phyloP scores from a whole-genome alignment of 2,329 filamentous ascomycete species.

The Ustulina deusta region DNA sequence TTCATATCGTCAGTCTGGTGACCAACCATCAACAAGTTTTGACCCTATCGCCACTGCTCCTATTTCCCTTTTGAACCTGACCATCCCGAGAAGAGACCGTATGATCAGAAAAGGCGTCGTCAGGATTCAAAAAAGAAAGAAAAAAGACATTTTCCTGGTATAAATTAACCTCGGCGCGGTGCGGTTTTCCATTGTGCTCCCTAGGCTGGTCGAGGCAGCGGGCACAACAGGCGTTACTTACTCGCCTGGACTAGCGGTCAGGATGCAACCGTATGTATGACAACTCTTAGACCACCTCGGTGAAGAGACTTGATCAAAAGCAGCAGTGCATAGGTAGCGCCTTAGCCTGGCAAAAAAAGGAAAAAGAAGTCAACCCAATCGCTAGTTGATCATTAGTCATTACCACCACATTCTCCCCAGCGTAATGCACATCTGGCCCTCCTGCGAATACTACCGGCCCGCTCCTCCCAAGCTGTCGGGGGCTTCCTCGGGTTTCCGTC shows the following conservation, averaged over 20 bases:
- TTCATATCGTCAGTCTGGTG: constrained; percentile 3
- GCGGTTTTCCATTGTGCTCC: background rate
- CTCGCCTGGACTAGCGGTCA: too few relatives aligned
- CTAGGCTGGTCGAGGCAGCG: background rate
- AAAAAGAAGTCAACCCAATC: constrained; percentile 16
- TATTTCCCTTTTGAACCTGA: background rate
- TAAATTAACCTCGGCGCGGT: background rate
- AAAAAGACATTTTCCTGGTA: constrained; percentile 1
- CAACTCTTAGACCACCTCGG: background rate
- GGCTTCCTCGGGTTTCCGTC: constrained; percentile 35
- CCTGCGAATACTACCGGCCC: constrained; percentile 13
- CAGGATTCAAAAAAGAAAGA: background rate
- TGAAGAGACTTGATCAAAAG: background rate
- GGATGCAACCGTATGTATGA: background rate
- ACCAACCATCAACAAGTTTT: constrained; percentile 7
- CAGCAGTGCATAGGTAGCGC: background rate
- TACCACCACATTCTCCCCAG: constrained; percentile 16
- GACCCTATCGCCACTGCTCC: background rate
- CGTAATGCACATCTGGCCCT: background rate
- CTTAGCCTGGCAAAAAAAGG: constrained; percentile 9
- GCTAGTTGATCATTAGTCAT: constrained; percentile 35
- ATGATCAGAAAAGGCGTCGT: background rate
- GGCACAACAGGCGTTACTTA: background rate
- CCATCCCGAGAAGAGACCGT: constrained; percentile 5
- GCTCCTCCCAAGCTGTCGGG: background rate